Evolutionary conservation across 768 basidiomycete species (phyloP).

Genomic region (Pleurotus platypus): DNA sequence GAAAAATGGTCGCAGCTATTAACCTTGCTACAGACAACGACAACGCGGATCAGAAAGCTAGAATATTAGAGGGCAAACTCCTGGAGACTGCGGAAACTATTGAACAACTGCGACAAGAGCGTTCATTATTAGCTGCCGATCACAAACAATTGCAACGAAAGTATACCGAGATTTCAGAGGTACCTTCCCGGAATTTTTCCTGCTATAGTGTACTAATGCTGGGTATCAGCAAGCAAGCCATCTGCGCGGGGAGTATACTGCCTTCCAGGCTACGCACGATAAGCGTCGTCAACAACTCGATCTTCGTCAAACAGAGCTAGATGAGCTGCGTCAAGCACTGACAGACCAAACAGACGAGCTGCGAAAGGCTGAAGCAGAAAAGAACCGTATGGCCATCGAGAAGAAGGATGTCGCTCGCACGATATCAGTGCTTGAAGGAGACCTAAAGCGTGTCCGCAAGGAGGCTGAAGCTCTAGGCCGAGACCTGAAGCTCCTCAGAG

Average conservation of each 20-base stretch:
- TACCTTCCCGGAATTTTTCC: slow-evolving; percentile 22
- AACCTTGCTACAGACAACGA: slow-evolving; percentile 44
- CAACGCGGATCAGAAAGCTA: slow-evolving; percentile 70
- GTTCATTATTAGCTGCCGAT: slow-evolving; percentile 62
- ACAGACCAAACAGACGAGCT: slow-evolving; percentile 59
- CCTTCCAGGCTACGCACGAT: slow-evolving; percentile 66
- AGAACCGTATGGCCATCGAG: slow-evolving; percentile 55
- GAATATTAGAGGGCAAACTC: slow-evolving; percentile 63
- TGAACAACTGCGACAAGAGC: slow-evolving; percentile 74
- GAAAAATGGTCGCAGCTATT: background rate
- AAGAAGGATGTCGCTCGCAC: slow-evolving; percentile 63
- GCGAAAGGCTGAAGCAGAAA: slow-evolving; percentile 61
- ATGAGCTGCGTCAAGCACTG: slow-evolving; percentile 68
- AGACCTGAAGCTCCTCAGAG: slow-evolving; percentile 65
- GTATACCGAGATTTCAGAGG: slow-evolving; percentile 66
- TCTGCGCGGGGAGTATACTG: slow-evolving; percentile 57
- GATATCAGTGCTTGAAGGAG: slow-evolving; percentile 66
- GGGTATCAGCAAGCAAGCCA: slow-evolving; percentile 50
- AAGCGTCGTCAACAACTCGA: slow-evolving; percentile 73
- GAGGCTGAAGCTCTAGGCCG: slow-evolving; percentile 78
- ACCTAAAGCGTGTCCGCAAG: slow-evolving; percentile 68
- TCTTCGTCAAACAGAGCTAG: slow-evolving; percentile 66
- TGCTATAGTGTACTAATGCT: background rate
- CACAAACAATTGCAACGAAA: slow-evolving; percentile 71
- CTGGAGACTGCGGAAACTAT: slow-evolving; percentile 68